These are phyloP conservation scores for Toxoplasma gondii DNA, from an alignment of 169 alveolate species.

Conservation along the genomic window DNA sequence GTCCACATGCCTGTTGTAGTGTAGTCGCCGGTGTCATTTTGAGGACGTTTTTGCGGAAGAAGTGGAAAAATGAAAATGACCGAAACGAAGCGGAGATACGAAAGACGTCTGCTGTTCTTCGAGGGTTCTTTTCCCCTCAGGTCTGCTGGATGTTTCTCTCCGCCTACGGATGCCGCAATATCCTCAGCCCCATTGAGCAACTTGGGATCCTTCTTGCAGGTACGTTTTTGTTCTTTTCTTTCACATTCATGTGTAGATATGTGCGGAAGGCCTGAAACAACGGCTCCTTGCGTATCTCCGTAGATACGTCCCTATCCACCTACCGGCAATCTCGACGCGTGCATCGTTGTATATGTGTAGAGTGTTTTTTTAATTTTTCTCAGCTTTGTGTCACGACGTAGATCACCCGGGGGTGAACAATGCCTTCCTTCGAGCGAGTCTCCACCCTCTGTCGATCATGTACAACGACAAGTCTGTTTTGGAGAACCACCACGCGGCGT, in stretches of 20 bases:
- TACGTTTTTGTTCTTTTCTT: neutral
- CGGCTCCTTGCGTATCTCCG: neutral
- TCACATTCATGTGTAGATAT: neutral
- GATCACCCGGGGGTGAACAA: conserved; percentile 87
- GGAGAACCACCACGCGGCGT: conserved; percentile 84
- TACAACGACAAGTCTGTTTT: conserved; percentile 83
- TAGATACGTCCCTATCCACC: neutral
- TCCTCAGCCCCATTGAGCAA: conserved; percentile 62
- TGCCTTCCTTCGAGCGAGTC: conserved; percentile 70
- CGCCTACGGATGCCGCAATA: conserved; percentile 54
- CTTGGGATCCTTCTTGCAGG: conserved; percentile 66
- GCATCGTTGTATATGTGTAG: neutral
- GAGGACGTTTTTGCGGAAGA: no score
- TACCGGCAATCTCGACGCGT: neutral
- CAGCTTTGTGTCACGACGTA: conserved; percentile 86
- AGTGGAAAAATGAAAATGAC: no score
- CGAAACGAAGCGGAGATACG: no score
- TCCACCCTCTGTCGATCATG: conserved; percentile 75
- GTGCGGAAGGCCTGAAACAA: neutral
- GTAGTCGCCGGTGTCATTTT: no score
- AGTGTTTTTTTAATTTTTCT: neutral
- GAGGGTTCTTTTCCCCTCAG: neutral
- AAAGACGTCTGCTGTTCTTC: no score
- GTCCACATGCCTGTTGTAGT: no score
- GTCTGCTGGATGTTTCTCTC: conserved; percentile 69